Base-by-base conservation (phyloP, 148 eudicot genomes). In the Heliamphora exappendiculata region DNA sequence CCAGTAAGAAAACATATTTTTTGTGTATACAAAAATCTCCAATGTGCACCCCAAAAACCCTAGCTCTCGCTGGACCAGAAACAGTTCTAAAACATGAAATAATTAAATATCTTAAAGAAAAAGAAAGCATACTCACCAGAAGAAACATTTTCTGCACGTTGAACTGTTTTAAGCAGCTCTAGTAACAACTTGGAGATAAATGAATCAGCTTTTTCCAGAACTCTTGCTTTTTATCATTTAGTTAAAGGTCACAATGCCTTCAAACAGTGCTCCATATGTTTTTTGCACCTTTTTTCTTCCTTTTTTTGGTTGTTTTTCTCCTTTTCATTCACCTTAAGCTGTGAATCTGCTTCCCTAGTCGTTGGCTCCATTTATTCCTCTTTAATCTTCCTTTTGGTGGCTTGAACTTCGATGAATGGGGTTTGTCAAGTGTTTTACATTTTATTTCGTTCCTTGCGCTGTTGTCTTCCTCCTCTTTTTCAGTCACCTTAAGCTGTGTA, bases 131-230 rank as follows among this genome's bases (percentile, higher is more conserved):
- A 10, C 75, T 50, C n/a, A 72, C 62, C 26, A 72, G 62, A 51
- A 72, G 17, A 51, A 51, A 72, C 31, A 72, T 13, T n/a, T 24
- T 72, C 8, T 54, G 19, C 31, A 39, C 36, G 24, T 39, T 2
- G n/a, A 14, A n/a, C 41, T 54, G 12, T 58, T 12, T 45, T 29
- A 50, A 17, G 24, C 60, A 19, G 39, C 55, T 17, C 57, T 8
- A 16, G 58, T 36, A 72, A 54, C 17, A 36, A 72, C 26, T 36
- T 36, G 28, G 75, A 72, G 64, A 9, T 22, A 39, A 72, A 72
- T 20, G 47, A 14, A 4, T 29, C 24, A 28, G 42, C 49, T 36
- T 72, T 72, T 72, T 34, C 47, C 19, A 53, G 37, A 53, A 22
- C 45, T 37, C 45, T 53, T 7, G 13, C 13, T 65, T 45, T 65